Evolutionary conservation across 2,329 filamentous ascomycete genomes (phyloP).

Genomic region (Epichloe festucae): DNA sequence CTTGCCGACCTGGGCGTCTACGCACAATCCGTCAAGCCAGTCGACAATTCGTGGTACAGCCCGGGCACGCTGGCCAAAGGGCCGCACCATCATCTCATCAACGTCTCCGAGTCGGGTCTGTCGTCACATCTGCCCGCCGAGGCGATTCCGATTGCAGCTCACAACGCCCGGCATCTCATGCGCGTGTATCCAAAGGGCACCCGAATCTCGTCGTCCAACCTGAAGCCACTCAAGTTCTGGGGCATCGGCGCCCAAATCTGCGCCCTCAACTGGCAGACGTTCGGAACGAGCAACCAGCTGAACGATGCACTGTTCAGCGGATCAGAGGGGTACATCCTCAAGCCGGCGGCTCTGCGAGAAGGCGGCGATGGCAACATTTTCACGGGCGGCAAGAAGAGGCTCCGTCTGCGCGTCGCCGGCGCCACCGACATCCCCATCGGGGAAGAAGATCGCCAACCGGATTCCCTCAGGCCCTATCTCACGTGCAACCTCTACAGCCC

Average conservation of each 20-base stretch:
- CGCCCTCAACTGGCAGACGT: constrained; percentile 58
- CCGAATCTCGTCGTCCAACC: constrained; percentile 52
- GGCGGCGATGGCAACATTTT: constrained; percentile 39
- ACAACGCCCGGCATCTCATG: constrained; percentile 57
- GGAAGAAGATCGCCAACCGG: constrained; percentile 30
- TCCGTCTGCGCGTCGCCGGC: constrained; percentile 47
- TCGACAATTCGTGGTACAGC: constrained; percentile 53
- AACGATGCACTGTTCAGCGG: constrained; percentile 56
- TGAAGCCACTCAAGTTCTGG: constrained; percentile 52
- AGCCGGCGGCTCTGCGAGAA: constrained; percentile 44
- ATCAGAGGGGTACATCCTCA: constrained; percentile 52
- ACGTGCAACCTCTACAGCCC: constrained; percentile 53
- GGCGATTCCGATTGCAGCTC: constrained; percentile 34
- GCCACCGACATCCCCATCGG: constrained; percentile 48
- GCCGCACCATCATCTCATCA: constrained; percentile 54
- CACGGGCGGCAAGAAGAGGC: constrained; percentile 32
- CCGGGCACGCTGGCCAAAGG: constrained; percentile 35
- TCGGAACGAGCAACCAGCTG: constrained; percentile 51
- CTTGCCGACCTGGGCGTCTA: constrained; percentile 55
- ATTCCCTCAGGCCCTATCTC: constrained; percentile 49
- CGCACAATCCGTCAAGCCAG: constrained; percentile 56
- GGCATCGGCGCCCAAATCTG: constrained; percentile 55
- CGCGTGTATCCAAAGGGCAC: constrained; percentile 58
- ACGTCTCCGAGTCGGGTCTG: constrained; percentile 52
- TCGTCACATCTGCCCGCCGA: constrained; percentile 34